Conservation (phyloP, 495 filamentous ascomycete species). For the Xylaria bambusicola region DNA sequence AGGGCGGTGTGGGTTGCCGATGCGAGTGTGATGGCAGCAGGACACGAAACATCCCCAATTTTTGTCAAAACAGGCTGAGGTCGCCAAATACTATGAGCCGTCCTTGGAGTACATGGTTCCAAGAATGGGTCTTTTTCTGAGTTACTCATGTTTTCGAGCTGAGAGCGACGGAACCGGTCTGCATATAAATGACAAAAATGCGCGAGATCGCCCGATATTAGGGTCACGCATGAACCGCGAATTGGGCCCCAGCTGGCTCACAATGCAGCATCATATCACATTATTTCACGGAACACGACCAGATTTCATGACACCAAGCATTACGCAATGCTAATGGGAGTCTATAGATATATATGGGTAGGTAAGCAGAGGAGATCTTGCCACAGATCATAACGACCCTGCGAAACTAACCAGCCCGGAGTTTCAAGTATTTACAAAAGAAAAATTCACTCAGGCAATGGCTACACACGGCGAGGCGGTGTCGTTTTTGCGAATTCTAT, state of each 20-base stretch:
- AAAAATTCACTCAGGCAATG: no score
- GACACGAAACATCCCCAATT: slow-evolving; percentile 35
- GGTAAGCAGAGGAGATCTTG: not conserved
- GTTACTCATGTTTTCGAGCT: no score
- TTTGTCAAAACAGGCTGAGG: slow-evolving; percentile 40
- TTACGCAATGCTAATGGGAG: not conserved
- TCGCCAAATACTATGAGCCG: slow-evolving; percentile 37
- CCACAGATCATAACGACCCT: not conserved
- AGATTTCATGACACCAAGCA: not conserved
- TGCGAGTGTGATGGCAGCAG: slow-evolving; percentile 45
- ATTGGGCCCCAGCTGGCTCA: no score
- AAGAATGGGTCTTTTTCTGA: slow-evolving; percentile 25
- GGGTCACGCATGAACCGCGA: no score
- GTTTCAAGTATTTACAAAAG: no score
- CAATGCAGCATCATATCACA: no score
- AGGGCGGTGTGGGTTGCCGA: slow-evolving; percentile 45
- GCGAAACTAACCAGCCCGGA: not conserved
- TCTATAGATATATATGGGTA: not conserved
- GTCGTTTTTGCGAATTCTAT: not conserved
- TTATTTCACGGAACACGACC: no score
- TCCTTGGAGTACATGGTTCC: slow-evolving; percentile 29
- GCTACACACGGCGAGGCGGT: not conserved
- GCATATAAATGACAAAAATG: not conserved
- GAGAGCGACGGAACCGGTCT: not conserved
- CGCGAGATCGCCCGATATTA: no score